Percentiles rank a stretch among this genome's conserved stretches.
phyloP scores from a whole-genome alignment of 2,329 filamentous ascomycete genomes.

The Gaeumannomyces tritici region DNA sequence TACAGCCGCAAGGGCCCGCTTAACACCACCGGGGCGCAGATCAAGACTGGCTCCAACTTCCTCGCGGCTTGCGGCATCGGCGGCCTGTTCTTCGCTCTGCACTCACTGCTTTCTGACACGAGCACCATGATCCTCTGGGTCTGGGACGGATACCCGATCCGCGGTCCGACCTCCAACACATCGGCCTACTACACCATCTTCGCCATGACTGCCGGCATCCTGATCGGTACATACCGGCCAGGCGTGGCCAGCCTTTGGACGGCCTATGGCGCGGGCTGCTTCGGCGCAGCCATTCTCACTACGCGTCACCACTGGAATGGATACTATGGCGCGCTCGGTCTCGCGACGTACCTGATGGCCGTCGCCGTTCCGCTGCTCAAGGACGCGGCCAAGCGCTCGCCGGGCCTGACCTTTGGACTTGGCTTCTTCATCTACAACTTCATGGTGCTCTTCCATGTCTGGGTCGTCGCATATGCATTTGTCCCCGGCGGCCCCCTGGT shows the following conservation, averaged over 20 bases:
- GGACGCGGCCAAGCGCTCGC: constrained; percentile 66
- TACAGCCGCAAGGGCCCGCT: constrained; percentile 59
- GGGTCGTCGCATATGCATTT: constrained; percentile 97
- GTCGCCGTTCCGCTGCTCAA: constrained; percentile 65
- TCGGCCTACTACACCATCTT: constrained; percentile 81
- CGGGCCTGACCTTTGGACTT: constrained; percentile 73
- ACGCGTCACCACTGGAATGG: constrained; percentile 75
- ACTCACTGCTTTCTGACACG: constrained; percentile 89
- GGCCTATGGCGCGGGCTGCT: constrained; percentile 65
- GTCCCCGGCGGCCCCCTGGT: constrained; percentile 90
- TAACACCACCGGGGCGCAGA: constrained; percentile 12
- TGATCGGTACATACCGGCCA: constrained; percentile 67
- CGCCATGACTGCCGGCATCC: constrained; percentile 74
- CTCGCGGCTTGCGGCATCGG: constrained; percentile 71
- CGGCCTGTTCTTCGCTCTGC: constrained; percentile 79
- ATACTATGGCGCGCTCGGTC: constrained; percentile 70
- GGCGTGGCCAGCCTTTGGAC: constrained; percentile 67
- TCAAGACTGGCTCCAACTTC: constrained; percentile 54
- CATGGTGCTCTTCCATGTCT: constrained; percentile 93
- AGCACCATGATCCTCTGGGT: constrained; percentile 99
- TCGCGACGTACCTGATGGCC: constrained; percentile 75
- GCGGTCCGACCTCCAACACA: constrained; percentile 79
- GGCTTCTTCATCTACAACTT: constrained; percentile 91
- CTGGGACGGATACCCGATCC: constrained; percentile 91
- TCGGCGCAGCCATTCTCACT: constrained; percentile 72